Conservation (phyloP, 2,329 filamentous ascomycete species). For the Dryadomyces quercivorus region DNA sequence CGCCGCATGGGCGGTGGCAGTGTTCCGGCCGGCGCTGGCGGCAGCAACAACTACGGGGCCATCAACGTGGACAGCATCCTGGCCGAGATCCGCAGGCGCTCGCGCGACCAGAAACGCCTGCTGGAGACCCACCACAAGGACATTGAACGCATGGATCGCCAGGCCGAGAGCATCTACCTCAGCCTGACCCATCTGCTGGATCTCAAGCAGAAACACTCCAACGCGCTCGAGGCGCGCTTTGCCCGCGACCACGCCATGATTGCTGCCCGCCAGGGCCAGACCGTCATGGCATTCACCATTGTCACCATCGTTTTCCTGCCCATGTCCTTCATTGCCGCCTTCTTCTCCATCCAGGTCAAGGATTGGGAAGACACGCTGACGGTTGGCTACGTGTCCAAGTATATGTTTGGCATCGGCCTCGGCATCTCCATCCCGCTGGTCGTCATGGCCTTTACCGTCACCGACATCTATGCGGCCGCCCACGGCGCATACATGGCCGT, state of each 20-base stretch:
- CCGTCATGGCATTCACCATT: conserved; percentile 31
- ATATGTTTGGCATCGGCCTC: conserved; percentile 25
- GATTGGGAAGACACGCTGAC: conserved; percentile 28
- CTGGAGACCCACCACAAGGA: conserved; percentile 47
- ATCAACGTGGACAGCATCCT: conserved; percentile 5
- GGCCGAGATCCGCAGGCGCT: conserved; percentile 36
- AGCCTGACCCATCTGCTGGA: conserved; percentile 51
- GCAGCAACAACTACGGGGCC: background rate
- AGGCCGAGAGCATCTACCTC: conserved; percentile 46
- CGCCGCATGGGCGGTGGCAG: background rate
- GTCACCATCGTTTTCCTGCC: conserved; percentile 32
- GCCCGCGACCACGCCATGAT: conserved; percentile 48
- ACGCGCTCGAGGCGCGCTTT: conserved; percentile 53
- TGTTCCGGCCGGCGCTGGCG: background rate
- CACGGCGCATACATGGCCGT: conserved; percentile 3
- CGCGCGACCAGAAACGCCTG: conserved; percentile 42
- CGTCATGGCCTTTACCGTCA: conserved; percentile 24
- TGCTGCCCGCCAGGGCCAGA: conserved; percentile 37
- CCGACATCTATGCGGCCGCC: conserved; percentile 18
- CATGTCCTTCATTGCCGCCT: conserved; percentile 29
- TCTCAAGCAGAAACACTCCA: conserved; percentile 58
- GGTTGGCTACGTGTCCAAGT: conserved; percentile 16
- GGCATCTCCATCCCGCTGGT: conserved; percentile 26
- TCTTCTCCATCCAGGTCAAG: conserved; percentile 30
- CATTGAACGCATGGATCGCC: conserved; percentile 50